Evolutionary conservation across 1,284 basidiomycete species (phyloP).

Genomic region (Moniliella sp.): DNA sequence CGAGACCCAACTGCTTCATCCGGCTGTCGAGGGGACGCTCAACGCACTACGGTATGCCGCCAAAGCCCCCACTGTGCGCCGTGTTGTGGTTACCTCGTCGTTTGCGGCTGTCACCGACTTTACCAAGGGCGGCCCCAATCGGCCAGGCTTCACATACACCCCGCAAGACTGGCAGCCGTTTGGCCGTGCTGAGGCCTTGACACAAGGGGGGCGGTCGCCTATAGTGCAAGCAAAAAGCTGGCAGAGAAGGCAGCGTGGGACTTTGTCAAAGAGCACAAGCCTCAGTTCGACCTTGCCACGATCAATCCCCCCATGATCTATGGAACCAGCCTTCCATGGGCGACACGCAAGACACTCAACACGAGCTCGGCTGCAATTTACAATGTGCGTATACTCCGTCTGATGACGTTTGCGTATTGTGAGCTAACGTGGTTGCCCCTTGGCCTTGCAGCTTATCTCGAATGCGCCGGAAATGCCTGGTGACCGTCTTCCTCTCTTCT

Average conservation of each 20-base stretch:
- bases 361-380: slow-evolving; percentile 20
- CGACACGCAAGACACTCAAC: slow-evolving; percentile 12
- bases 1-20: slow-evolving; percentile 28
- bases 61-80: slow-evolving; percentile 13
- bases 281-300: slow-evolving; percentile 9
- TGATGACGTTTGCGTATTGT: background rate
- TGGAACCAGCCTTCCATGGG: slow-evolving; percentile 14
- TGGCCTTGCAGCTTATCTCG: too few species aligned
- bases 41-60: slow-evolving; percentile 22
- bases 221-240: slow-evolving; percentile 20
- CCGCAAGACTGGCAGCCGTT: slow-evolving; percentile 18
- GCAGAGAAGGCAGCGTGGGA: slow-evolving; percentile 25
- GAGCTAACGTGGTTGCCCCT: slow-evolving; percentile 8
- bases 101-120: slow-evolving; percentile 23
- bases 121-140: slow-evolving; percentile 16
- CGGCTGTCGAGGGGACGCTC: slow-evolving; percentile 32
- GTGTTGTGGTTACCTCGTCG: slow-evolving; percentile 24
- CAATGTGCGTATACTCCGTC: too few species aligned
- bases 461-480: slow-evolving; percentile 13
- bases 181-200: slow-evolving; percentile 14
- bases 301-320: slow-evolving; percentile 27
- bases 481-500: slow-evolving; percentile 32
- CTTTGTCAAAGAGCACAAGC: slow-evolving; percentile 15
- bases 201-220: slow-evolving; percentile 19
- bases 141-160: slow-evolving; percentile 16